Percentiles rank a stretch among this genome's conserved stretches.
Evolutionary conservation across 148 eudicot genomes (phyloP).

Genomic region (Fagopyrum homotropicum): DNA sequence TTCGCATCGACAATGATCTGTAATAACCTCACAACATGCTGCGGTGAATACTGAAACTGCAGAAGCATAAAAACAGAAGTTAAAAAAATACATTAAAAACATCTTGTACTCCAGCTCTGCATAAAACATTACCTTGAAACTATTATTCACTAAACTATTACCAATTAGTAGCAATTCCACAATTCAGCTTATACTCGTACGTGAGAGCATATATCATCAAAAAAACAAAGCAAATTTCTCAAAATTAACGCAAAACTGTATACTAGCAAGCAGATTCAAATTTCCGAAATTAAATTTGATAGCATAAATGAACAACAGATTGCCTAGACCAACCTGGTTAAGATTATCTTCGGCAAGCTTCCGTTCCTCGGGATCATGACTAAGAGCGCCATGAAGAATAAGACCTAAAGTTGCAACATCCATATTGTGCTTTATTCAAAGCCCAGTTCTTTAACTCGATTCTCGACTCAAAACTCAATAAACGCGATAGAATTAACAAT

Average conservation of each 20-base stretch:
- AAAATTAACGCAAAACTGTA: neutral
- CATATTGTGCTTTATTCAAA: slow-evolving; percentile 26
- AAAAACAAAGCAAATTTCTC: neutral
- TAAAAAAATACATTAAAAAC: neutral
- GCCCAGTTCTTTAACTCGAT: neutral
- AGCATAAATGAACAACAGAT: neutral
- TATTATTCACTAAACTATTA: neutral
- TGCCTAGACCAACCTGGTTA: slow-evolving; percentile 46
- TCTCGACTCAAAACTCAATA: neutral
- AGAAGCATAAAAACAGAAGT: neutral
- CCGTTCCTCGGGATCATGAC: slow-evolving; percentile 84
- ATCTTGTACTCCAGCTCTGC: neutral
- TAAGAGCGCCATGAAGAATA: slow-evolving; percentile 79
- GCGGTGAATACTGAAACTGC: slow-evolving; percentile 81
- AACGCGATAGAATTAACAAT: neutral
- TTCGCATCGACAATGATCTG: slow-evolving; percentile 89
- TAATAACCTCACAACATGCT: slow-evolving; percentile 87
- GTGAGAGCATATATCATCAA: neutral
- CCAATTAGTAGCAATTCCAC: neutral
- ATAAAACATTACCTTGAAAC: neutral
- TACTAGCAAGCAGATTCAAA: neutral
- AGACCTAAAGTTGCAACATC: slow-evolving; percentile 79
- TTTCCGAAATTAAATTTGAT: neutral
- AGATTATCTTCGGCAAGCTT: slow-evolving; percentile 88
- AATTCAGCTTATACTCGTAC: neutral